Conservation (phyloP, 2,329 filamentous ascomycete species). For the Aspergillus piperis region DNA sequence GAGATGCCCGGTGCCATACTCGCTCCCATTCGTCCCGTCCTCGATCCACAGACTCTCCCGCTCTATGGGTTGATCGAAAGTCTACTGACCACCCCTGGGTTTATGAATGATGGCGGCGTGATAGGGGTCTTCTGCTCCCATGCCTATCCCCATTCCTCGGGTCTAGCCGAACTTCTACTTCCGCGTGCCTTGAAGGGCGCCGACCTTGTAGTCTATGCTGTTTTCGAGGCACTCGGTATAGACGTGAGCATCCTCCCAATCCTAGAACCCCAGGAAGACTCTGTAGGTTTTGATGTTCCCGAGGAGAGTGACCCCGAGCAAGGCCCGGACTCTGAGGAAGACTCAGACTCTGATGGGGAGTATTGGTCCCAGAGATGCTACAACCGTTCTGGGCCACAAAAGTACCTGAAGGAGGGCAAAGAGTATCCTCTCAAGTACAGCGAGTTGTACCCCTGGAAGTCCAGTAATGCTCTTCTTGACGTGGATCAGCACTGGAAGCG, state of each 20-base stretch:
- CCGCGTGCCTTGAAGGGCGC: conserved; percentile 49
- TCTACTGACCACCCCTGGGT: conserved; percentile 33
- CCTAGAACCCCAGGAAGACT: not conserved
- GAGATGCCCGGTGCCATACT: conserved; percentile 33
- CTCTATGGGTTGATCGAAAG: conserved; percentile 38
- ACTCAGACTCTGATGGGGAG: no score
- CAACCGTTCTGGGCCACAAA: no score
- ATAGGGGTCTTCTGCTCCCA: conserved; percentile 52
- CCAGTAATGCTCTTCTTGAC: not conserved
- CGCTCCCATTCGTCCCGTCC: conserved; percentile 11
- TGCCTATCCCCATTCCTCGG: conserved; percentile 48
- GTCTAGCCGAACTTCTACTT: conserved; percentile 22
- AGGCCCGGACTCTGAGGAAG: no score
- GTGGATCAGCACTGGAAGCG: not conserved
- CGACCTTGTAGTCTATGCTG: conserved; percentile 48
- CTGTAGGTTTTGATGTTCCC: no score
- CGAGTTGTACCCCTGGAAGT: not conserved
- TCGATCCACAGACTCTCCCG: conserved; percentile 39
- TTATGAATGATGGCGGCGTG: conserved; percentile 44
- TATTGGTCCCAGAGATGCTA: no score
- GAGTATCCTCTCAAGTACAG: not conserved
- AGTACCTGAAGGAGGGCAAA: not conserved
- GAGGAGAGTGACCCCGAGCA: no score
- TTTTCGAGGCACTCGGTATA: conserved; percentile 37
- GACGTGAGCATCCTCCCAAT: conserved; percentile 32